Percentiles rank a stretch among this genome's conserved stretches.
phyloP scores from a whole-genome alignment of 129 eudicot genomes.

The Flaveria ramosissima region DNA sequence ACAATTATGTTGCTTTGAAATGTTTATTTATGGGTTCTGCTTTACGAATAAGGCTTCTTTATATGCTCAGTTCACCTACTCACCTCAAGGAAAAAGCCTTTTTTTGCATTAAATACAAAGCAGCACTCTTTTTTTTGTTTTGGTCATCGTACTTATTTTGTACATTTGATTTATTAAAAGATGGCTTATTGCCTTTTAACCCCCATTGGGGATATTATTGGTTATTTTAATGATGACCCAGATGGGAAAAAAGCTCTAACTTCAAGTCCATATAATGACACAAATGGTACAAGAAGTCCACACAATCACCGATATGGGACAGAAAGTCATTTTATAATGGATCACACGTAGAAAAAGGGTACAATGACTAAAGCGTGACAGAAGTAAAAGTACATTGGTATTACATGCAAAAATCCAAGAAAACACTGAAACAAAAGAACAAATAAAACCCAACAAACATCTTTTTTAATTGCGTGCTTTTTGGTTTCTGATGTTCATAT shows the following conservation, averaged over 20 bases:
- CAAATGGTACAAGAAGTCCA: neutral
- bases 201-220: too few relatives aligned
- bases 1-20: neutral
- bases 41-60: neutral
- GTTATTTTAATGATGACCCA: neutral
- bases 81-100: neutral
- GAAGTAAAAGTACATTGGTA: neutral
- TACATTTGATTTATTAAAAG: neutral
- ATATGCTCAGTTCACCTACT: neutral
- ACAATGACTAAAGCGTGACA: neutral
- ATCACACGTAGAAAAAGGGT: neutral
- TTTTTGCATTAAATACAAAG: neutral
- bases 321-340: neutral
- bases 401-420: neutral
- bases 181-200: neutral
- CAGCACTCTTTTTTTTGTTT: neutral
- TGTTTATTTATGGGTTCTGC: neutral
- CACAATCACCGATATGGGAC: conserved; percentile 1
- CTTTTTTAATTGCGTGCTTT: neutral
- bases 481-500: conserved; percentile 2
- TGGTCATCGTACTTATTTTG: neutral
- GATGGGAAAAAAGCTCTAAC: neutral
- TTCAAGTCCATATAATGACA: neutral
- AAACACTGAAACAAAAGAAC: neutral
- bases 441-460: neutral